Conservation (phyloP, 257 asterid species). For the Scutellaria baicalensis region DNA sequence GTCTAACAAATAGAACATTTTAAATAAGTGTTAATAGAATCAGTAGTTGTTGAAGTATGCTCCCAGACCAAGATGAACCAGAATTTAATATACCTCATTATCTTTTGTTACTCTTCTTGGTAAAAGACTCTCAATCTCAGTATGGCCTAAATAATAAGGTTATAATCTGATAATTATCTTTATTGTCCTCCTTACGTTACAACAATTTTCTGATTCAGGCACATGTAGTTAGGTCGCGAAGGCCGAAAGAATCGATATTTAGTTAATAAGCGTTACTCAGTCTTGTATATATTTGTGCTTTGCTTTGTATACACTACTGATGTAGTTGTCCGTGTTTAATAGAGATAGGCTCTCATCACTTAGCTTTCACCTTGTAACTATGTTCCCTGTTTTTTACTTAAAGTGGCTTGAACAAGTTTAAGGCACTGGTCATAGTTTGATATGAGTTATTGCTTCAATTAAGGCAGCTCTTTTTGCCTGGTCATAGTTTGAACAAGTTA, state of each 20-base stretch:
- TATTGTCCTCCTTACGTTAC: not conserved
- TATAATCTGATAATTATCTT: not conserved
- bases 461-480: not conserved
- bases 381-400: slow-evolving; percentile 4
- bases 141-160: not conserved
- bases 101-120: not conserved
- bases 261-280: not conserved
- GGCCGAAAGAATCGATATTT: not conserved
- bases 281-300: not conserved
- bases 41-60: not conserved
- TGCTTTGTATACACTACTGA: not conserved
- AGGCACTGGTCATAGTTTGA: not conserved
- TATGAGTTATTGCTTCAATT: not conserved
- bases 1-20: not conserved
- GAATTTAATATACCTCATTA: not conserved
- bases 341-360: not conserved
- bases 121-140: not conserved
- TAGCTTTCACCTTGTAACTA: not conserved
- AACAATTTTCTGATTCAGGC: not conserved
- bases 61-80: not conserved
- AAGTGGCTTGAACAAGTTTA: not conserved
- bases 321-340: not conserved
- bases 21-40: not conserved
- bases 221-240: not conserved
- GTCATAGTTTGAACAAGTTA: too few species aligned